phyloP scores from a whole-genome alignment of 352 stramenopile species.

The Saprolegnia diclina region DNA sequence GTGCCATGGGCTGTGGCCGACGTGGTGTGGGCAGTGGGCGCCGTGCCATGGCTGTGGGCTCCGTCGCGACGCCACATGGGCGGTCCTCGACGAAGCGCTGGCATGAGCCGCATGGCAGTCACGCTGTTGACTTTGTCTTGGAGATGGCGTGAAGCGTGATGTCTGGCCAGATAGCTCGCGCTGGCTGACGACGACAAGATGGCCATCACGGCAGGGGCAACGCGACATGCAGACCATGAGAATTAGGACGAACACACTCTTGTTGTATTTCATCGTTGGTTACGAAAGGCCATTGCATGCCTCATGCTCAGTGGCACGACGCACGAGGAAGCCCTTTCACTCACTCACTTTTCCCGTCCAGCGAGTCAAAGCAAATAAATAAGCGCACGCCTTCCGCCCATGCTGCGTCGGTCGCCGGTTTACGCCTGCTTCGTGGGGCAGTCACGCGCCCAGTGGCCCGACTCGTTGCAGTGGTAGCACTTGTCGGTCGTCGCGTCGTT shows the following conservation, averaged over 20 bases:
- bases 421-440: conserved; percentile 38
- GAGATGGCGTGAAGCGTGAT: no score
- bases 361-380: conserved; percentile 27
- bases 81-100: no score
- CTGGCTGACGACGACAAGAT: no score
- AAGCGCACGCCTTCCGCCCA: conserved; percentile 15
- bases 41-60: no score
- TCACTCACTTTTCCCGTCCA: conserved; percentile 14
- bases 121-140: no score
- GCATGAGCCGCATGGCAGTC: no score
- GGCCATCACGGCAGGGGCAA: no score
- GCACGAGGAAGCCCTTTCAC: conserved; percentile 26
- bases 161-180: no score
- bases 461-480: conserved; percentile 78
- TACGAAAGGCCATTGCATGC: conserved; percentile 4
- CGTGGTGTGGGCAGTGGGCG: no score
- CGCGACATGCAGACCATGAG: not conserved
- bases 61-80: no score
- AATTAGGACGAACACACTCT: not conserved
- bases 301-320: conserved; percentile 9
- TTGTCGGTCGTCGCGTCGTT: conserved; percentile 61
- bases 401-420: not conserved
- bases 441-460: conserved; percentile 73
- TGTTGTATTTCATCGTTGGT: conserved; percentile 4
- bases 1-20: no score